phyloP scores from a whole-genome alignment of 805 yeast species.

The Cyberlindnera americana region DNA sequence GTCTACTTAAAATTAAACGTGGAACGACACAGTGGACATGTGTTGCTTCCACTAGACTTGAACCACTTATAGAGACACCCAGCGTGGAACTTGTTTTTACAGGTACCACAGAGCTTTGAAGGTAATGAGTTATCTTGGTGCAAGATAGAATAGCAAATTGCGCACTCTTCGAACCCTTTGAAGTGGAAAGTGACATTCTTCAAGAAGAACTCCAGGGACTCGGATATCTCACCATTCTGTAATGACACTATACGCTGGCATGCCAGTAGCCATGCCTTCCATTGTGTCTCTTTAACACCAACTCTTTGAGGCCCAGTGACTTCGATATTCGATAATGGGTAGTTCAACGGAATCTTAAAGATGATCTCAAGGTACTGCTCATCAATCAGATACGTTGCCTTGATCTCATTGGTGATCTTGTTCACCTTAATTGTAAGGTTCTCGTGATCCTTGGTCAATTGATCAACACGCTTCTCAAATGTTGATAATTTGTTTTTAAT shows the following conservation, averaged over 20 bases:
- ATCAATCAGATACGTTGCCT: conserved; percentile 71
- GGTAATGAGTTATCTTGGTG: conserved; percentile 89
- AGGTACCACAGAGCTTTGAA: conserved; percentile 80
- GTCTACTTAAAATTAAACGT: conserved; percentile 44
- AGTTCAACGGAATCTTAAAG: conserved; percentile 66
- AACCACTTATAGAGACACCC: conserved; percentile 98
- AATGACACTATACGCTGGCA: conserved; percentile 78
- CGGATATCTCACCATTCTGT: conserved; percentile 60
- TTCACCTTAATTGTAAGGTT: conserved; percentile 57
- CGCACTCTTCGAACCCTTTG: conserved; percentile 94
- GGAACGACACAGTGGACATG: conserved; percentile 92
- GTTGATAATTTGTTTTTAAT: conserved; percentile 53
- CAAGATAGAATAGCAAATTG: conserved; percentile 89
- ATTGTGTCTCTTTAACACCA: conserved; percentile 87
- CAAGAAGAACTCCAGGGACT: conserved; percentile 38
- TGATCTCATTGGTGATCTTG: conserved; percentile 60
- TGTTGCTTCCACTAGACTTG: conserved; percentile 84
- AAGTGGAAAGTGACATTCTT: conserved; percentile 80
- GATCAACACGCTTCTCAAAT: conserved; percentile 41
- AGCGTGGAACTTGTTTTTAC: conserved; percentile 91
- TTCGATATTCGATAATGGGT: conserved; percentile 71
- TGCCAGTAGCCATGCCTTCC: conserved; percentile 94
- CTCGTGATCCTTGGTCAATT: conserved; percentile 33
- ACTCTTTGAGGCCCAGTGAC: conserved; percentile 77
- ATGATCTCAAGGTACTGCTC: conserved; percentile 83